Evolutionary conservation across 2,329 filamentous ascomycete species (phyloP).

Genomic region (Monilinia aucupariae): DNA sequence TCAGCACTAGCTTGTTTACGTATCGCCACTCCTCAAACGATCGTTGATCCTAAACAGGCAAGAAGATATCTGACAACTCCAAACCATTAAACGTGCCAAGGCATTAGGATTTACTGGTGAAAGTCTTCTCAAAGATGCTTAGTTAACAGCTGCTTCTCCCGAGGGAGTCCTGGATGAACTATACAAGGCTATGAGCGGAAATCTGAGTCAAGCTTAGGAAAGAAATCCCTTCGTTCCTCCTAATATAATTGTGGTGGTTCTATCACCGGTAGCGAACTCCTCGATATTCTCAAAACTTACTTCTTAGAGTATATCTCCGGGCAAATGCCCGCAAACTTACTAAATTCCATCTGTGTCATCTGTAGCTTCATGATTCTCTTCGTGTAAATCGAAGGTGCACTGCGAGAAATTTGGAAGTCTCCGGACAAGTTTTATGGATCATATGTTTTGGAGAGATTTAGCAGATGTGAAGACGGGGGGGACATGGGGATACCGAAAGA

Average conservation of each 20-base stretch:
- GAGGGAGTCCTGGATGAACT: not conserved
- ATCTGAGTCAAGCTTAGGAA: not conserved
- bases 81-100: conserved; percentile 30
- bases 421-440: conserved; percentile 29
- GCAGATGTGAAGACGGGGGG: not conserved
- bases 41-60: conserved; percentile 32
- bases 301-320: conserved; percentile 34
- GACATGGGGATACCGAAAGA: not conserved
- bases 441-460: conserved; percentile 36
- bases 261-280: conserved; percentile 17
- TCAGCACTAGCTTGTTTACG: conserved; percentile 33
- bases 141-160: not conserved
- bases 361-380: conserved; percentile 29
- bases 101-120: conserved; percentile 22
- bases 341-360: conserved; percentile 37
- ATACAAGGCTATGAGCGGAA: not conserved
- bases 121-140: not conserved
- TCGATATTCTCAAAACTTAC: conserved; percentile 31
- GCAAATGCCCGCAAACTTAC: conserved; percentile 30
- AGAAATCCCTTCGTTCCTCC: not conserved
- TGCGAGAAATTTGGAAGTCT: conserved; percentile 32
- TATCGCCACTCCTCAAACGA: conserved; percentile 30
- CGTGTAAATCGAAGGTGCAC: conserved; percentile 29
- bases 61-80: conserved; percentile 32
- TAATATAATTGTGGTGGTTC: not conserved